These are phyloP conservation scores for Lactuca saligna DNA, from an alignment of 129 eudicot genomes.

Conservation along the genomic window DNA sequence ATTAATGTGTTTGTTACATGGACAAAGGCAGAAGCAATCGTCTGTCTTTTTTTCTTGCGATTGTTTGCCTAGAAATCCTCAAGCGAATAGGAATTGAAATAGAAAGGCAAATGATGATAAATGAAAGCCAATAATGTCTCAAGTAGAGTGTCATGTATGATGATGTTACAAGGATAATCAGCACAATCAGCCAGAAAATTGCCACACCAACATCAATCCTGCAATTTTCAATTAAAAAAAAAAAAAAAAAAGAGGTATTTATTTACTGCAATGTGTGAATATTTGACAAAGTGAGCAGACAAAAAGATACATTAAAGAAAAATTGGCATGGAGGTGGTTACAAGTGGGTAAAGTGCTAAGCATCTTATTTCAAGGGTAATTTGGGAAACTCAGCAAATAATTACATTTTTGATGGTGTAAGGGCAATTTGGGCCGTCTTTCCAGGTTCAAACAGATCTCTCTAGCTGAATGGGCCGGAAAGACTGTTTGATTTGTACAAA, in stretches of 20 bases:
- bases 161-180: constrained; percentile 48
- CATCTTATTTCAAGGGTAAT: too few species aligned
- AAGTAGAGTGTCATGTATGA: constrained; percentile 67
- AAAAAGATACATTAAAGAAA: too few species aligned
- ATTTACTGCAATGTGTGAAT: too few species aligned
- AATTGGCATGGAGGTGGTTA: too few species aligned
- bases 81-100: constrained; percentile 54
- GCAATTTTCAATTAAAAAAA: constrained; percentile 25
- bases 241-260: background rate
- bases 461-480: too few species aligned
- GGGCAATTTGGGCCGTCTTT: too few species aligned
- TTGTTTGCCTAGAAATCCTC: constrained; percentile 57
- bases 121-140: constrained; percentile 62
- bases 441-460: too few species aligned
- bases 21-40: constrained; percentile 61
- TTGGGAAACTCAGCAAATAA: too few species aligned
- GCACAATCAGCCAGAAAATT: constrained; percentile 44
- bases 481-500: too few species aligned
- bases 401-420: too few species aligned
- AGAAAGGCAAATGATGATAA: constrained; percentile 48
- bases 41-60: constrained; percentile 62
- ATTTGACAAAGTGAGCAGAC: too few species aligned
- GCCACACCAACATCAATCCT: constrained; percentile 80
- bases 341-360: too few species aligned
- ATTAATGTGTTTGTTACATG: constrained; percentile 46